phyloP scores from a whole-genome alignment of 2,329 filamentous ascomycete genomes.

The Apiospora phragmitis region DNA sequence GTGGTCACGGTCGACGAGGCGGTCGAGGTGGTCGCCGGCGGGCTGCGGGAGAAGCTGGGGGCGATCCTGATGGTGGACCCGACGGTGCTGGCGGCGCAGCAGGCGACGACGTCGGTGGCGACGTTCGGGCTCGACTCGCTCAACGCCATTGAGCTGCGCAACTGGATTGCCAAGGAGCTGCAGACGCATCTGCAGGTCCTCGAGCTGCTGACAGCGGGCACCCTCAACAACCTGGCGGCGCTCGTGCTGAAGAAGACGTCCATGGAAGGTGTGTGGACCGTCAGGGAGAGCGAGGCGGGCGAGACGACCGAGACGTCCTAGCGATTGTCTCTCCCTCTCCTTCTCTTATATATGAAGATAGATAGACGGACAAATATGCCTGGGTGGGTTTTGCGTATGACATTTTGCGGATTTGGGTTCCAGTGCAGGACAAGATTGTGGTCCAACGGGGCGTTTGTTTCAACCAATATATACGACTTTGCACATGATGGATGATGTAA shows the following conservation, averaged over 20 bases:
- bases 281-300: no score
- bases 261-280: background rate
- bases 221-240: constrained; percentile 14
- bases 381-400: background rate
- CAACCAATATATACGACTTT: background rate
- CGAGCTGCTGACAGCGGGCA: constrained; percentile 53
- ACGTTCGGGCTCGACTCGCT: constrained; percentile 46
- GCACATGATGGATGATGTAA: background rate
- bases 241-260: constrained; percentile 7
- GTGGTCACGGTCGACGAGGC: constrained; percentile 40
- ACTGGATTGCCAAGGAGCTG: constrained; percentile 50
- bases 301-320: background rate
- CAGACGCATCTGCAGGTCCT: constrained; percentile 54
- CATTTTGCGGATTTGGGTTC: background rate
- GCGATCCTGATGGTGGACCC: constrained; percentile 48
- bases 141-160: constrained; percentile 51
- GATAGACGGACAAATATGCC: background rate
- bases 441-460: background rate
- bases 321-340: background rate
- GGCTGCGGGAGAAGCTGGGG: constrained; percentile 47
- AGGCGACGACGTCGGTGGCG: constrained; percentile 4
- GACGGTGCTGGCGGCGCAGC: constrained; percentile 45
- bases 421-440: background rate
- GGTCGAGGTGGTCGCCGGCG: constrained; percentile 42
- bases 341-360: background rate